Evolutionary conservation across 768 basidiomycete genomes (phyloP).

Genomic region (Tricholoma bakamatsutake): DNA sequence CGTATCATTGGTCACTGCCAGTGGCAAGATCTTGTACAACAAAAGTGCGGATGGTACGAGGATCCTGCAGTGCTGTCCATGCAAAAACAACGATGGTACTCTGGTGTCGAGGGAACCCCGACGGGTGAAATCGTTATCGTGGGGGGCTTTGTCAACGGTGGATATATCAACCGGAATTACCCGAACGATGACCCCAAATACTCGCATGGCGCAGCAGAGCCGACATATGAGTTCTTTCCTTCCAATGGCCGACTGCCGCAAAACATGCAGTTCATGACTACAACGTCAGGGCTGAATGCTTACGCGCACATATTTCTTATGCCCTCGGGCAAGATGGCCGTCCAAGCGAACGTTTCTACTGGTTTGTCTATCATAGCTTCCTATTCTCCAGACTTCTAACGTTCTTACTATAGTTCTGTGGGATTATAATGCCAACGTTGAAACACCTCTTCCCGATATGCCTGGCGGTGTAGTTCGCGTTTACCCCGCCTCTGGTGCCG

Average conservation of each 20-base stretch:
- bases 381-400: background rate
- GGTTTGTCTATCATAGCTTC: conserved; percentile 37
- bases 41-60: too few species aligned
- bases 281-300: conserved; percentile 73
- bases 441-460: conserved; percentile 67
- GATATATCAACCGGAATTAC: conserved; percentile 72
- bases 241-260: conserved; percentile 42
- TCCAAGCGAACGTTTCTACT: conserved; percentile 79
- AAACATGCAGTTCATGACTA: conserved; percentile 63
- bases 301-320: conserved; percentile 73
- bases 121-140: conserved; percentile 79
- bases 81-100: conserved; percentile 75
- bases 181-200: conserved; percentile 63
- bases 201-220: conserved; percentile 73
- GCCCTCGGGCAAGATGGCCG: conserved; percentile 71
- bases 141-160: conserved; percentile 76
- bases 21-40: too few species aligned
- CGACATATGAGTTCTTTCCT: conserved; percentile 83
- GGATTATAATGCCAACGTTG: conserved; percentile 52
- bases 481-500: conserved; percentile 86
- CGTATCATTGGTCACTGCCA: too few species aligned
- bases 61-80: conserved; percentile 55
- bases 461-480: conserved; percentile 70
- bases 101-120: conserved; percentile 63
- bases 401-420: conserved; percentile 28